phyloP scores from a whole-genome alignment of 108 stramenopile species.

The Fragilariopsis cylindrus region DNA sequence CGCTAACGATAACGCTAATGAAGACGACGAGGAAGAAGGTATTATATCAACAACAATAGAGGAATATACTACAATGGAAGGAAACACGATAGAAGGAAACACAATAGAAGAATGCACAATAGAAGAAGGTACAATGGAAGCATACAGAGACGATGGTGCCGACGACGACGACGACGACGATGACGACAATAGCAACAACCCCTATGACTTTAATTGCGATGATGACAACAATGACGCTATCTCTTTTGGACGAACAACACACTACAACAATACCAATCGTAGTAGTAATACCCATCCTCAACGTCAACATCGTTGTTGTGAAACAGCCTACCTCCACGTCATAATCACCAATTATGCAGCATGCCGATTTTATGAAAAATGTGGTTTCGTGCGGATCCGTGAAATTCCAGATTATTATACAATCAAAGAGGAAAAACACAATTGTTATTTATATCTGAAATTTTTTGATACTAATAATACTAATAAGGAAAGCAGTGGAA shows the following conservation, averaged over 20 bases:
- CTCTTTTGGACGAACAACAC: no score
- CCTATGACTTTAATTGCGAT: no score
- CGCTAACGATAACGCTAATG: no score
- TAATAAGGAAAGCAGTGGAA: neutral
- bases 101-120: no score
- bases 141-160: neutral
- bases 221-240: no score
- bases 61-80: no score
- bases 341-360: slow-evolving; percentile 71
- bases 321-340: slow-evolving; percentile 70
- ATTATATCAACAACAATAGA: no score
- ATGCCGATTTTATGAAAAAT: slow-evolving; percentile 80
- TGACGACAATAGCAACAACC: no score
- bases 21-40: no score
- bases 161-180: neutral
- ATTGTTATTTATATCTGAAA: slow-evolving; percentile 80
- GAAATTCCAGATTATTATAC: slow-evolving; percentile 78
- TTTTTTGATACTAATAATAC: slow-evolving; percentile 65
- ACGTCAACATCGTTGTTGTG: neutral
- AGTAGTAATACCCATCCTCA: no score
- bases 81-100: no score
- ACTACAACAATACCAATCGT: no score
- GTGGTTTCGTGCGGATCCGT: slow-evolving; percentile 69
- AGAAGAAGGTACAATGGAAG: neutral
- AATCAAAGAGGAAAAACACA: slow-evolving; percentile 61